phyloP scores from a whole-genome alignment of 1,139 yeast genomes.

The Diutina catenulata region DNA sequence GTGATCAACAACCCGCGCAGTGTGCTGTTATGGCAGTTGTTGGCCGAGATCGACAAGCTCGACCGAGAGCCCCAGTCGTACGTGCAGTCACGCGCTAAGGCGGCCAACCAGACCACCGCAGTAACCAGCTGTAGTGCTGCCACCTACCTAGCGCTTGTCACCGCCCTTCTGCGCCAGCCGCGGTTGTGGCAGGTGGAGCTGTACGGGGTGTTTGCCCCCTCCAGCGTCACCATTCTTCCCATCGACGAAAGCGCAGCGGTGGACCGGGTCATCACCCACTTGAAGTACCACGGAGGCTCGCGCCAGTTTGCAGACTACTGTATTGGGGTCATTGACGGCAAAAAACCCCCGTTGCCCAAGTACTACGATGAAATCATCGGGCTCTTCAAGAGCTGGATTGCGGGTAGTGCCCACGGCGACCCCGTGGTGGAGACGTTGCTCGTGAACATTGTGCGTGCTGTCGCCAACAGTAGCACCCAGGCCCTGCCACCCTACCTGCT shows the following conservation, averaged over 20 bases:
- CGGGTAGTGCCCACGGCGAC: constrained; percentile 35
- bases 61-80: constrained; percentile 6
- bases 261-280: constrained; percentile 17
- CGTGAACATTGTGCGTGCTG: constrained; percentile 23
- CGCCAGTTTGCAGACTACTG: constrained; percentile 15
- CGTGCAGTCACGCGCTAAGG: constrained; percentile 1
- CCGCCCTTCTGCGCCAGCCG: neutral
- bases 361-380: constrained; percentile 23
- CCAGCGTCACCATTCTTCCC: constrained; percentile 38
- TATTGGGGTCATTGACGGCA: constrained; percentile 10
- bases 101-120: neutral
- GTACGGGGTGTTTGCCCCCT: constrained; percentile 17
- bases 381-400: constrained; percentile 36
- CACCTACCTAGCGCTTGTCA: neutral
- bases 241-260: constrained; percentile 19
- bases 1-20: constrained; percentile 30
- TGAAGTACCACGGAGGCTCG: constrained; percentile 19
- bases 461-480: constrained; percentile 14
- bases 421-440: constrained; percentile 23
- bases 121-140: neutral
- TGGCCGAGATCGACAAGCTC: constrained; percentile 18
- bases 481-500: constrained; percentile 12
- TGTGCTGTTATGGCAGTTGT: constrained; percentile 37
- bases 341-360: neutral
- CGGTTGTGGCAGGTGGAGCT: constrained; percentile 5